Conservation (phyloP, 805 yeast genomes). For the Suhomyces vadensis region DNA sequence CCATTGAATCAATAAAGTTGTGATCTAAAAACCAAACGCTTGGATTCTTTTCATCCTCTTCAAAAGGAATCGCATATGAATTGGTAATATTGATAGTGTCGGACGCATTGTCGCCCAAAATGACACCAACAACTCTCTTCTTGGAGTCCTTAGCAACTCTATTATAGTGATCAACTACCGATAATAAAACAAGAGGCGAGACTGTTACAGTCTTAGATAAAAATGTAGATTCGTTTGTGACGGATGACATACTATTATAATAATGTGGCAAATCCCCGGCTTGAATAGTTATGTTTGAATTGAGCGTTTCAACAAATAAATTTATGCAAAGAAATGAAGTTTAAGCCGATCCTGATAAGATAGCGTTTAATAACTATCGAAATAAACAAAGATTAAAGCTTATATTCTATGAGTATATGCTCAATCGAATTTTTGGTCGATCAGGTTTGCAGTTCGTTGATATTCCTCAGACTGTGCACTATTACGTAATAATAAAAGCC, state of each 20-base stretch:
- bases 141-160: slow-evolving; percentile 69
- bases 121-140: slow-evolving; percentile 91
- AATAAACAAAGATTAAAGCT: too few species aligned
- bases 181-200: slow-evolving; percentile 90
- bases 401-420: neutral
- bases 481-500: neutral
- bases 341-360: too few species aligned
- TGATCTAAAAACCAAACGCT: slow-evolving; percentile 97
- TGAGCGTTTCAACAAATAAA: too few species aligned
- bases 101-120: slow-evolving; percentile 74
- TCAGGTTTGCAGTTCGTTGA: neutral
- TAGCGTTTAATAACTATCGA: too few species aligned
- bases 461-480: neutral
- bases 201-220: slow-evolving; percentile 70
- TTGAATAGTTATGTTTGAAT: too few species aligned
- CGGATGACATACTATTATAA: slow-evolving; percentile 1
- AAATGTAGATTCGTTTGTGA: slow-evolving; percentile 38
- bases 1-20: slow-evolving; percentile 93
- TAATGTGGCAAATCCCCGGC: slow-evolving; percentile 6
- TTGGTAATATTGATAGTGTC: slow-evolving; percentile 74
- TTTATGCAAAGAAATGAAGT: too few species aligned
- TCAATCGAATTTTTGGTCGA: neutral
- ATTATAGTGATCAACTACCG: slow-evolving; percentile 94
- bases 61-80: slow-evolving; percentile 96
- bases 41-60: slow-evolving; percentile 90